Evolutionary conservation across 1,284 basidiomycete genomes (phyloP), one percentile per base, ranked within the genome.

Genomic region (Exobasidium cylindrosporum): DNA sequence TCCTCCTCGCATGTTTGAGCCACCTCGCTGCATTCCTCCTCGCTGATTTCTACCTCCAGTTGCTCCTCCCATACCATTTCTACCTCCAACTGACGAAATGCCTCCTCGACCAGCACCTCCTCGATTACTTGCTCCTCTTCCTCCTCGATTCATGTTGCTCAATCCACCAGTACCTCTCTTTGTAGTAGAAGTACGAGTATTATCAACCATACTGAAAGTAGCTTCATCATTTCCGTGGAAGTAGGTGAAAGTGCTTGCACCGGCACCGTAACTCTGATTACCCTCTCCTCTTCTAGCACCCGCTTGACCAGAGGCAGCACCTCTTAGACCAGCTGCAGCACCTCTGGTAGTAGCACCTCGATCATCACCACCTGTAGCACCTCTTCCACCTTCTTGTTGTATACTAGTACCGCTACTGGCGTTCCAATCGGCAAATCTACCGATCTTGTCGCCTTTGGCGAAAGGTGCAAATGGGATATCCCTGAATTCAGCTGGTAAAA

Each of bases 211-310:
- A 49, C 91, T 95, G 86, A 99, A 99, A 62, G 88, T 91, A 29
- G 92, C 91, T 83, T 98, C 96, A 80, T 99, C 95, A 82, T 98
- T 95, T 68, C 91, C 93, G 82, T 97, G 94, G 84, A 95, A 94
- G 83, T 97, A 97, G 29, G 92, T 91, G 80, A 97, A 97, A n/a
- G 92, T 92, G 76, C 88, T 94, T 30, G 66, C 64, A 21, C 68
- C 66, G n/a, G 69, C 71, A 52, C 70, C 72, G 32, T 69, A 73
- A 58, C 63, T 66, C 57, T 70, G 69, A 54, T 68, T 65, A n/a
- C 69, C 72, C 55, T 69, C 72, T 14, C 64, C 64, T 30, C 70
- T 21, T 11, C 43, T 35, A 13, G 45, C 57, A 21, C 53, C 58
- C 5, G 52, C 32, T n/a, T 52, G 58, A 23, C 54, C 57, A 4